Percentiles rank a stretch among this genome's conserved stretches.
phyloP scores from a whole-genome alignment of 768 basidiomycete species.

The Dioszegia crocea region DNA sequence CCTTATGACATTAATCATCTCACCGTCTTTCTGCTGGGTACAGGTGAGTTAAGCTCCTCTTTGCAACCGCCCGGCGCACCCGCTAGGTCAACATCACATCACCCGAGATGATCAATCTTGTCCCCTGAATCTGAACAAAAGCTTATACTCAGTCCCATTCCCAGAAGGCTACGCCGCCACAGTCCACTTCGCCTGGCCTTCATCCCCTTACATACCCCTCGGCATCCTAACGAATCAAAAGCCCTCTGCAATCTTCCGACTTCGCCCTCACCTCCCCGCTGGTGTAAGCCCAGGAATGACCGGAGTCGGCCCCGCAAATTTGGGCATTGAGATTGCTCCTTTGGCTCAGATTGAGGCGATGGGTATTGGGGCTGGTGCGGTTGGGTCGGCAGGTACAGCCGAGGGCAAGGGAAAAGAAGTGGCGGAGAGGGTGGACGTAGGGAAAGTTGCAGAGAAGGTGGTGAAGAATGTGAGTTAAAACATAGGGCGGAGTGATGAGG shows the following conservation, averaged over 20 bases:
- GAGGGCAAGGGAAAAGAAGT: slow-evolving; percentile 30
- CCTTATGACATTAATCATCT: slow-evolving; percentile 48
- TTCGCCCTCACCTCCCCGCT: slow-evolving; percentile 35
- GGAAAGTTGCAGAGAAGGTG: slow-evolving; percentile 47
- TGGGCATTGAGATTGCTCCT: slow-evolving; percentile 47
- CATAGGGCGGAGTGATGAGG: neutral
- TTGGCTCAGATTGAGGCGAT: slow-evolving; percentile 27
- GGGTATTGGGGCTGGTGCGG: neutral
- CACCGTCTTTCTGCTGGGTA: slow-evolving; percentile 47
- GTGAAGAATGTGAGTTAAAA: slow-evolving; percentile 47
- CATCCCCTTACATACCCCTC: slow-evolving; percentile 42
- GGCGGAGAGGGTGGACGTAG: slow-evolving; percentile 31
- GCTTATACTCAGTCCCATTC: slow-evolving; percentile 37
- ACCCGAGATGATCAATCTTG: no score
- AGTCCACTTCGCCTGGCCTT: slow-evolving; percentile 49
- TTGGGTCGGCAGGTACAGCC: neutral
- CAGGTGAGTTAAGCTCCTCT: slow-evolving; percentile 26
- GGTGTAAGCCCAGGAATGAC: neutral
- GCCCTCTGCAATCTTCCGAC: slow-evolving; percentile 43
- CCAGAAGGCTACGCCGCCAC: slow-evolving; percentile 48
- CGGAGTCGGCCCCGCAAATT: slow-evolving; percentile 28
- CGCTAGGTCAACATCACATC: no score
- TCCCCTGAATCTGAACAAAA: neutral
- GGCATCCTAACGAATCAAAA: slow-evolving; percentile 44
- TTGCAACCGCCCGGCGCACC: no score